These are phyloP conservation scores for Ganoderma sinense DNA, from an alignment of 1,284 basidiomycete genomes.

Conservation along the genomic window DNA sequence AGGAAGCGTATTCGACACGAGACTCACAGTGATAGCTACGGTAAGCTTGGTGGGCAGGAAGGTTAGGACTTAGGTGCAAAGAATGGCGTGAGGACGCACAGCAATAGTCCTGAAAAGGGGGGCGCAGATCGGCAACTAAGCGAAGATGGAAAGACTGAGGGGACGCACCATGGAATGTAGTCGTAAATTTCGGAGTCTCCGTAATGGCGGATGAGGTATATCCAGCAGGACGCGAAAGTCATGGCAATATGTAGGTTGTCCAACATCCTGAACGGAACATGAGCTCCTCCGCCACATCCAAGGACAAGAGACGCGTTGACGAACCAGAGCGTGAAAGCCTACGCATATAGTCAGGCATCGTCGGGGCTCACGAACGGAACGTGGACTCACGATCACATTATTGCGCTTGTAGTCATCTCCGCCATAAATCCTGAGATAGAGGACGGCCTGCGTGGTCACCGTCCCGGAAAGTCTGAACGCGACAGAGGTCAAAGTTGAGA, in stretches of 20 bases:
- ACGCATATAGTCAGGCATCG: not conserved
- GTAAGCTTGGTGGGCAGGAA: conserved; percentile 23
- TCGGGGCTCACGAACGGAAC: not conserved
- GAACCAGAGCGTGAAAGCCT: conserved; percentile 30
- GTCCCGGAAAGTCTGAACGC: conserved; percentile 25
- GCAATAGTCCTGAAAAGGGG: conserved; percentile 23
- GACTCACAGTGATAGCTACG: conserved; percentile 33
- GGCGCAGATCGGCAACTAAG: not conserved
- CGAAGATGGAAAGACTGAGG: not conserved
- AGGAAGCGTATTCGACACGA: conserved; percentile 12
- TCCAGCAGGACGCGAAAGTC: conserved; percentile 43
- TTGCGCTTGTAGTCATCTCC: conserved; percentile 29
- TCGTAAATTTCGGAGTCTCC: conserved; percentile 34
- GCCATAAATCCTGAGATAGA: conserved; percentile 29
- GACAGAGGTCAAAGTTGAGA: not conserved
- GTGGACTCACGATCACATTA: conserved; percentile 23
- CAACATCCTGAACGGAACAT: conserved; percentile 36
- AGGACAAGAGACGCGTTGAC: not conserved
- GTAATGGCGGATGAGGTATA: conserved; percentile 41
- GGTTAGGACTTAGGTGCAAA: not conserved
- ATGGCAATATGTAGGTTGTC: conserved; percentile 43
- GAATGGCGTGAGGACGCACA: conserved; percentile 27
- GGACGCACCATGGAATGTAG: conserved; percentile 38
- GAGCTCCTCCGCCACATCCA: not conserved
- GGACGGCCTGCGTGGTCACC: conserved; percentile 28